Evolutionary conservation across 2,329 filamentous ascomycete genomes (phyloP).

Genomic region (Neophaeococcomyces mojaviensis): DNA sequence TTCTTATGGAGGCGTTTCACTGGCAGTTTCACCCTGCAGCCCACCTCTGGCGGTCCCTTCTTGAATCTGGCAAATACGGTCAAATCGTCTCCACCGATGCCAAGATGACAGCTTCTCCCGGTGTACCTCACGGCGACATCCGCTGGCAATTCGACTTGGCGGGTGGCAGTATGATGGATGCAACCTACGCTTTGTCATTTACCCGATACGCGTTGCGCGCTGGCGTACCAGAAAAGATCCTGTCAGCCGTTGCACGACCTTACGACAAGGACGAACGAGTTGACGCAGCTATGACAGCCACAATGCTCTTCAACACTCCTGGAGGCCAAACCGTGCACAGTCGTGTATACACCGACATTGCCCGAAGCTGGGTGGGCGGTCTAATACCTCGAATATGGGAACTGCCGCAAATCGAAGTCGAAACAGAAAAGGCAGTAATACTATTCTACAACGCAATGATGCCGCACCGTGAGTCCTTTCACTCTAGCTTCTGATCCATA

Average conservation of each 20-base stretch:
- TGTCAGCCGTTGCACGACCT: slow-evolving; percentile 25
- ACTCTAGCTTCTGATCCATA: slow-evolving; percentile 27
- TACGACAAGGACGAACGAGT: slow-evolving; percentile 25
- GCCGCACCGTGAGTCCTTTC: no score
- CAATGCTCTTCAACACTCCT: slow-evolving; percentile 24
- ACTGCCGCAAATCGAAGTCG: slow-evolving; percentile 28
- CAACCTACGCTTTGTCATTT: slow-evolving; percentile 12
- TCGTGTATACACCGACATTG: slow-evolving; percentile 28
- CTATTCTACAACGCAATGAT: slow-evolving; percentile 5
- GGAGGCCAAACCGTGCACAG: slow-evolving; percentile 23
- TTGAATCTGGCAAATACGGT: slow-evolving; percentile 7
- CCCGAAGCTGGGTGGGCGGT: slow-evolving; percentile 20
- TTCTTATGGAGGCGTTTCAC: slow-evolving; percentile 50
- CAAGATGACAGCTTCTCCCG: background rate
- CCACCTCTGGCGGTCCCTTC: slow-evolving; percentile 32
- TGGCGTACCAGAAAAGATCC: slow-evolving; percentile 24
- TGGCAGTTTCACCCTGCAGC: slow-evolving; percentile 45
- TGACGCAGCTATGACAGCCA: slow-evolving; percentile 28
- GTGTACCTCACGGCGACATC: slow-evolving; percentile 6
- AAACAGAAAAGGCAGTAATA: slow-evolving; percentile 25
- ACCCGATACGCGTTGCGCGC: slow-evolving; percentile 29
- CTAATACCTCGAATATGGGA: slow-evolving; percentile 28
- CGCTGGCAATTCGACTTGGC: slow-evolving; percentile 11
- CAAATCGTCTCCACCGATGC: slow-evolving; percentile 1
- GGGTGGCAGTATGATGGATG: slow-evolving; percentile 11